Conservation (phyloP, 768 basidiomycete genomes). For the Leccinellum rugosiceps region DNA sequence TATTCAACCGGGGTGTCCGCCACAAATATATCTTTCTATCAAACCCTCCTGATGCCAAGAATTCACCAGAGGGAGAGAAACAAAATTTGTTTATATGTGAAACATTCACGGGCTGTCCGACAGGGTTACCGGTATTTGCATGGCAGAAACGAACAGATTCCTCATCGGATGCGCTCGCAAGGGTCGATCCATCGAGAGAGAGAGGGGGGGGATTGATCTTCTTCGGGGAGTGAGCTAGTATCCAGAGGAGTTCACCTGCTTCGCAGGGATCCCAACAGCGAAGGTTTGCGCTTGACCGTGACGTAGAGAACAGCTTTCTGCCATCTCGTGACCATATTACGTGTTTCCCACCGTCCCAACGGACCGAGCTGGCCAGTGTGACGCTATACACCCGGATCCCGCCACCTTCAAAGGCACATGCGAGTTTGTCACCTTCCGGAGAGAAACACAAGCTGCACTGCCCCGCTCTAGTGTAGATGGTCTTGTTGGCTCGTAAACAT, state of each 20-base stretch:
- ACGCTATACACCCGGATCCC: conserved; percentile 2
- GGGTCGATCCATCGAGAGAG: neutral
- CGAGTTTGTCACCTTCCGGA: neutral
- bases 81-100: neutral
- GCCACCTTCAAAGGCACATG: neutral
- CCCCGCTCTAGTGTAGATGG: neutral
- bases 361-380: neutral
- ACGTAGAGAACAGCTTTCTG: neutral
- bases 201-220: neutral
- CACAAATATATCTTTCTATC: neutral
- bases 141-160: neutral
- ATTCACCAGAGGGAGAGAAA: neutral
- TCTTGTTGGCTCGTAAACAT: neutral
- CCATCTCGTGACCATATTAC: conserved; percentile 8
- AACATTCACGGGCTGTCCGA: neutral
- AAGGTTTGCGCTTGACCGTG: no score
- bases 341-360: neutral
- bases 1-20: neutral
- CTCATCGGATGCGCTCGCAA: neutral
- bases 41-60: neutral
- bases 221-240: neutral
- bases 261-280: neutral
- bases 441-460: conserved; percentile 3
- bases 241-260: neutral
- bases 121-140: neutral